Evolutionary conservation across 371 early-diverging fungal genomes (phyloP), one percentile per base, ranked within the genome.

Genomic region (Mucor indicus): DNA sequence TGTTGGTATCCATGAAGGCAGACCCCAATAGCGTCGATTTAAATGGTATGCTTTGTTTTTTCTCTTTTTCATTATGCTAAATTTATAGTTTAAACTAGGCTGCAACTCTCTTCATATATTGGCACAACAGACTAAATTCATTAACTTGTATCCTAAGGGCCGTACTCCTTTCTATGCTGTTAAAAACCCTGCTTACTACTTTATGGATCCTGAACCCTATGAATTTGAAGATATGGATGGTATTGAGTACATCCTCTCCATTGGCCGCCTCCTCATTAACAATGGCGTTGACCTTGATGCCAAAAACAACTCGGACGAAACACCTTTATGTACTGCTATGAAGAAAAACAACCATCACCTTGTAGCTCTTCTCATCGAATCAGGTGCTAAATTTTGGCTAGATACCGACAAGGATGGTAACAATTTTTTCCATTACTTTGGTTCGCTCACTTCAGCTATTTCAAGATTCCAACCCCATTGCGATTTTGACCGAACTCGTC

Each of bases 91-190:
- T 29, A 33, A 33, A 9, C 37, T 2, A 72, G 69, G 64, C 5
- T 50, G 67, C 11, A 78, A 79, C 0, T 62, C 68, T 6, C 37
- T 84, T 13, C 82, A 84, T 55, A 22, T 62, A 4, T 41, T 82
- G 11, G 69, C 57, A 10, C 38, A 22, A 8, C 24, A 57, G 9
- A 44, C 21, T 21, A 33, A 30, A 17, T 79, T 39, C 33, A 48
- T 15, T 9, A 24, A 22, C n/a, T 44, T 55, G 17, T 38, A 50
- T 0, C 62, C 70, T 2, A 38, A 44, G 8, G 43, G 47, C 5
- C 60, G 54, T 44, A 11, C 22, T 3, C 38, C 47, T 3, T 38
- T 55, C 20, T 46, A 38, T 24, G 27, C 15, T n/a, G 36, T 24
- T 16, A 45, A 40, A 10, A 25, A 4, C 6, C 21, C 4, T 49